phyloP scores from a whole-genome alignment of 768 basidiomycete species.

The Mrakia frigida region DNA sequence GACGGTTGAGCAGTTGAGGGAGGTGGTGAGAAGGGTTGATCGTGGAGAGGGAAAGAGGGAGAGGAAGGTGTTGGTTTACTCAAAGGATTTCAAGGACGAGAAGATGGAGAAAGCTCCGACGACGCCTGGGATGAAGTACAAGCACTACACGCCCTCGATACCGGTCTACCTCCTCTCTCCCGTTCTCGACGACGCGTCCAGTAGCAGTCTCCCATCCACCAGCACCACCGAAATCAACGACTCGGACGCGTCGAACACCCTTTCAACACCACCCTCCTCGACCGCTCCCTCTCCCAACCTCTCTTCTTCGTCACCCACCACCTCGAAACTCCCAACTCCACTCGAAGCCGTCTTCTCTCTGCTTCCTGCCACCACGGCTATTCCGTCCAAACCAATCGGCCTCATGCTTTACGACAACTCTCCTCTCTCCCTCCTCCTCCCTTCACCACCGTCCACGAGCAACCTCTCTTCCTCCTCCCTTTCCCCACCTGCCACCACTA shows the following conservation, averaged over 20 bases:
- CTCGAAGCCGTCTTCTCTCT: background rate
- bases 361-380: background rate
- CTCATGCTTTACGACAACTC: conserved; percentile 46
- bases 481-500: conserved; percentile 40
- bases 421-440: conserved; percentile 30
- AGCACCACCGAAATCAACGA: conserved; percentile 42
- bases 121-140: conserved; percentile 98
- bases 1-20: conserved; percentile 78
- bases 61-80: conserved; percentile 44
- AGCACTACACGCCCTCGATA: conserved; percentile 87
- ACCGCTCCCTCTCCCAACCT: conserved; percentile 17
- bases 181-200: background rate
- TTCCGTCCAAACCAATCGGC: conserved; percentile 52
- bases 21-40: conserved; percentile 36
- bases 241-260: background rate
- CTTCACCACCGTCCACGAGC: background rate
- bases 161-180: conserved; percentile 66
- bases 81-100: conserved; percentile 67
- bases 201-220: conserved; percentile 40
- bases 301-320: background rate
- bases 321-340: background rate
- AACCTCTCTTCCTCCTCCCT: background rate
- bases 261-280: background rate
- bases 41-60: conserved; percentile 47
- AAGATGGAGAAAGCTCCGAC: conserved; percentile 73